Base-by-base conservation (phyloP, 352 stramenopile genomes). In the Phytophthora crassamura region DNA sequence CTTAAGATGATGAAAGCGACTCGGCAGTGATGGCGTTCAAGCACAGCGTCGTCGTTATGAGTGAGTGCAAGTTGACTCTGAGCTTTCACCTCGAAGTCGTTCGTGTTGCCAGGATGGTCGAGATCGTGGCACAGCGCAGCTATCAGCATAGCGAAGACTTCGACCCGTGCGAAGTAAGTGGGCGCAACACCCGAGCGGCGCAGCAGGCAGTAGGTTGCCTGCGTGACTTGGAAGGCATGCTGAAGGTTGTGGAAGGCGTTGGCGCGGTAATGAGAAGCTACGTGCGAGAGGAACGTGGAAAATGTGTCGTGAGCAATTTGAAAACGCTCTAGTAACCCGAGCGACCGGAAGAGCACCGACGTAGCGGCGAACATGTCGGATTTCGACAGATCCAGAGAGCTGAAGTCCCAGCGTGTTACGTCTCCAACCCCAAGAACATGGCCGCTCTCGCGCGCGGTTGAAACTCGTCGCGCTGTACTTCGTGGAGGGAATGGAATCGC, bases 231-330 rank as follows among this genome's bases (percentile, higher is more conserved):
- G 49, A 91, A 88, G 8, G 65, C 86, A 46, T 94, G 86, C 61
- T 91, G 76, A 12, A 89, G 83, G 38, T 91, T 94, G 69, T 94
- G 86, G 54, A 86, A 94, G 12, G 86, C 69, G 54, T 90, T 91
- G 32, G 78, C 41, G 12, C 79, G 78, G 39, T 93, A 94, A 50
- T 87, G 77, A 5, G 67, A 81, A 7, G 74, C 69, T 6, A 93
- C 80, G 12, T 83, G 72, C 5, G 70, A 78, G 6, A 91, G 64
- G 35, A 94, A 91, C 1, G 69, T 80, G 16, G 72, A 59, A 22
- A 93, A 77, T 11, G 80, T 88, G 22, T 89, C 77, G 36, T 61
- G 52, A 3, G 63, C 54, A 32, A 92, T 80, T 15, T 65, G 58
- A 43, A 90, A 94, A 10, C 54, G 58, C 18, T 90, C 84, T 7